Evolutionary conservation across 1,284 basidiomycete species (phyloP).

Genomic region (Agaricales sp.): DNA sequence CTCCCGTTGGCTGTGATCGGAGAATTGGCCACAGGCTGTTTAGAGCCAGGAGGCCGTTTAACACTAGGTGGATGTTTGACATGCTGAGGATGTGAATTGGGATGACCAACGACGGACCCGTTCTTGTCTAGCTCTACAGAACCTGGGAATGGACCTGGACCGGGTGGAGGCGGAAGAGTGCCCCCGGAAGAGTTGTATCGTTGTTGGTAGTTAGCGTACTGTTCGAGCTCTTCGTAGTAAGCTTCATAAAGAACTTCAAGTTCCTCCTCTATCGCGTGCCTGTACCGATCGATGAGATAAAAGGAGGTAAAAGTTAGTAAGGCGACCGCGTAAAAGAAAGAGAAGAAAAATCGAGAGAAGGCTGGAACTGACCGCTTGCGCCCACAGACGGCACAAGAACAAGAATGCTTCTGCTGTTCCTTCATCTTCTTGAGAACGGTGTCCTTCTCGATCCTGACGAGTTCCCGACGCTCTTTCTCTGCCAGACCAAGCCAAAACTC

Average conservation of each 20-base stretch:
- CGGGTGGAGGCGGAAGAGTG: conserved; percentile 82
- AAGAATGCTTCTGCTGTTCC: conserved; percentile 95
- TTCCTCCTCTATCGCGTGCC: conserved; percentile 97
- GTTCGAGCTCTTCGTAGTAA: conserved; percentile 99
- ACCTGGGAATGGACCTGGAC: conserved; percentile 96
- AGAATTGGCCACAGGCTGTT: conserved; percentile 19
- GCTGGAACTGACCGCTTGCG: conserved; percentile 79
- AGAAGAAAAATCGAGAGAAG: conserved; percentile 11
- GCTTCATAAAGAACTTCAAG: conserved; percentile 98
- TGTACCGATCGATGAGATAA: conserved; percentile 23
- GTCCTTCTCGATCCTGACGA: conserved; percentile 96
- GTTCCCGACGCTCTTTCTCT: conserved; percentile 80
- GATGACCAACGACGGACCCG: conserved; percentile 68
- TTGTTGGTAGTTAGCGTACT: conserved; percentile 96
- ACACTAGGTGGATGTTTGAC: conserved; percentile 27
- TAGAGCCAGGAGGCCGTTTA: conserved; percentile 16
- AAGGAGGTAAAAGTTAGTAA: conserved; percentile 10
- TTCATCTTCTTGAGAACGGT: conserved; percentile 97
- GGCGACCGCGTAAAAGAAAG: conserved; percentile 5
- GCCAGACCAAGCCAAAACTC: conserved; percentile 92
- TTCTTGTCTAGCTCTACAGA: conserved; percentile 93
- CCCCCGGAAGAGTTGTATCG: conserved; percentile 82
- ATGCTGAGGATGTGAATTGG: conserved; percentile 32
- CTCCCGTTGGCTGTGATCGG: conserved; percentile 8
- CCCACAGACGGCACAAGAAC: conserved; percentile 93